Base-by-base conservation (phyloP, 495 filamentous ascomycete genomes). In the Penicillium paradoxum region DNA sequence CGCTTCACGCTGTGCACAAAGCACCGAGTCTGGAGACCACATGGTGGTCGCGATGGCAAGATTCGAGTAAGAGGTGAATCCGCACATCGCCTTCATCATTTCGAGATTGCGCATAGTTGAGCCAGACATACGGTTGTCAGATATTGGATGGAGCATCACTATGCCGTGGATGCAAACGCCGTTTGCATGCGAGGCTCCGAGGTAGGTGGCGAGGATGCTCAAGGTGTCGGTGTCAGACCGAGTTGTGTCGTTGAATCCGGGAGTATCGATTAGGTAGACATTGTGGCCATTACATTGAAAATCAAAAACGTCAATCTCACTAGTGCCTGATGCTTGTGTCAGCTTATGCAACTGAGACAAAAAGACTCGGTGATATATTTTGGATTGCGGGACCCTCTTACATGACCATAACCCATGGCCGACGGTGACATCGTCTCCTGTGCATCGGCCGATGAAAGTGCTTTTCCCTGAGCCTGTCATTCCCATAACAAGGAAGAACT, bases 171-270 rank as follows among this genome's bases (percentile, higher is more conserved):
- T 59, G 4, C 47, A 49, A 6, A 56, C 56, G 0, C 53, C 57
- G 7, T 60, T 38, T 5, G 55, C 51, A 44, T 72, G 73, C 3
- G 60, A 54, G 1, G 37, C 45, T 2, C 51, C 51, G 32, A 77
- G 58, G 29, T 59, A 71, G 6, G 37, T 46, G 14, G 71, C 58
- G 18, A 76, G 42, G 17, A 38, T 58, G 5, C 51, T 52, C 4
- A 79, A 67, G 8, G 76, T 60, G 6, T 75, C 70, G 4, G 65
- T 57, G 30, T 77, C 76, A 6, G 58, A 65, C 0, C 68, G 58
- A n/a, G 55, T 58, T 4, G 73, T 76, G 57, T 80, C 77, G 53
- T 79, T 66, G 41, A 79, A 80, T 17, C 77, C 77, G 6, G 76
- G 77, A 0, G 76, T 79, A 53, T 79, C 77, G 37, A 79, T 62